These are phyloP conservation scores for Luvunga scandens DNA, from an alignment of 345 rosid species.

Conservation along the genomic window DNA sequence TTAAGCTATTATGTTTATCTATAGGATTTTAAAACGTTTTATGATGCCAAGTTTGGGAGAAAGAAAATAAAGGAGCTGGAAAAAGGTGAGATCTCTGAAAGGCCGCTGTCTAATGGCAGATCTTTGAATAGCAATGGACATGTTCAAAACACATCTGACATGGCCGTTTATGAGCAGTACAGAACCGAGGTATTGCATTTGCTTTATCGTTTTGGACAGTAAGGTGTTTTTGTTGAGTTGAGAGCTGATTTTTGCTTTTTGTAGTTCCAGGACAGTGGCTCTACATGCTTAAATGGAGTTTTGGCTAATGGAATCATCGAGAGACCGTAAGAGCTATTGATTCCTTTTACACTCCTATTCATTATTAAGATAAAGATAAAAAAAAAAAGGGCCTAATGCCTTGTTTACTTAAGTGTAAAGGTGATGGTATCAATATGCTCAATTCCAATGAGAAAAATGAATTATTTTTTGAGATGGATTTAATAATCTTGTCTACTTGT, in stretches of 20 bases:
- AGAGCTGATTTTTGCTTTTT: conserved; percentile 4
- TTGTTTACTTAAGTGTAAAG: neutral
- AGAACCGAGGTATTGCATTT: conserved; percentile 46
- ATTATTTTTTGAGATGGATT: neutral
- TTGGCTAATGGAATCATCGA: conserved; percentile 39
- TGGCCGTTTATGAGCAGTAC: conserved; percentile 72
- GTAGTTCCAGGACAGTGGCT: conserved; percentile 41
- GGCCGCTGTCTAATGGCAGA: conserved; percentile 33
- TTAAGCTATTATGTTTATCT: conserved; percentile 33
- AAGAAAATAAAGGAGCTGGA: conserved; percentile 49
- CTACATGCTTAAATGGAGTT: conserved; percentile 35
- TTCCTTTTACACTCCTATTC: neutral
- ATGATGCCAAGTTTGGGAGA: conserved; percentile 92
- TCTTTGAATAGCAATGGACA: conserved; percentile 46
- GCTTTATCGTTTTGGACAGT: neutral
- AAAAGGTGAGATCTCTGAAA: conserved; percentile 37
- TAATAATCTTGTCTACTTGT: neutral
- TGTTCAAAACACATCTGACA: conserved; percentile 47
- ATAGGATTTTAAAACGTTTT: conserved; percentile 75
- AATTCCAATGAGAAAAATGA: neutral
- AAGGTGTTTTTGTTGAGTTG: neutral
- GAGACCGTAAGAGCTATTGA: conserved; percentile 54
- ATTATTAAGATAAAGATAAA: neutral
- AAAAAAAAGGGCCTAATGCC: neutral
- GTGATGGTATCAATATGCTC: neutral